These are phyloP conservation scores for Acanthamoeba lugdunensis DNA, from an alignment of 208 protist genomes.

Conservation along the genomic window DNA sequence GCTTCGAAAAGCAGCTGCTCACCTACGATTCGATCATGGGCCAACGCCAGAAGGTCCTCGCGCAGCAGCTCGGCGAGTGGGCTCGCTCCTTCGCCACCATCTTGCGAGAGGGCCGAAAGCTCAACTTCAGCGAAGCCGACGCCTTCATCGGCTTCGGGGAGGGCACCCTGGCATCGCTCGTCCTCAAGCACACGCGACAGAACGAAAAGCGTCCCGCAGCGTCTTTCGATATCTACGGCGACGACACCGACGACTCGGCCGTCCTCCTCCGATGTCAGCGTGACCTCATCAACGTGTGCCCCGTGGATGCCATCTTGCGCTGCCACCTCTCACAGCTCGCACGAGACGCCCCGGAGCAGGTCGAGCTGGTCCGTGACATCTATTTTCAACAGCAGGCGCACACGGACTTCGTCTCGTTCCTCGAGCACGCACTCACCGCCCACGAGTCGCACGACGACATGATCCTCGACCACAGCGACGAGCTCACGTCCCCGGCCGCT, in stretches of 20 bases:
- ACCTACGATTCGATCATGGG: background rate
- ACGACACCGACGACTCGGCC: background rate
- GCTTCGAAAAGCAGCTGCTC: constrained; percentile 85
- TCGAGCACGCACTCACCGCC: background rate
- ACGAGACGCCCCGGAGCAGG: background rate
- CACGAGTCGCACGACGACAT: background rate
- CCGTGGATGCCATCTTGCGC: constrained; percentile 26
- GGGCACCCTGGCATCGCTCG: background rate
- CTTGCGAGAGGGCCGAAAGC: background rate
- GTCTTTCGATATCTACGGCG: background rate
- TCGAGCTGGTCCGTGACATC: constrained; percentile 26
- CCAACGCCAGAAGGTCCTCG: background rate
- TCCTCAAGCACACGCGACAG: background rate
- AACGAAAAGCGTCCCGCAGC: too few relatives aligned
- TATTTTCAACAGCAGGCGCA: constrained; percentile 50
- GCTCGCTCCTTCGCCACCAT: constrained; percentile 5
- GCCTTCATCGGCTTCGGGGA: constrained; percentile 11
- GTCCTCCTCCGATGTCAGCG: background rate
- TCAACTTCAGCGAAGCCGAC: constrained; percentile 10
- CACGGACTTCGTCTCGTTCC: background rate
- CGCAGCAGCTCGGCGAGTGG: background rate
- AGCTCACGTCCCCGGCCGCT: too few relatives aligned
- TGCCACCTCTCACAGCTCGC: background rate
- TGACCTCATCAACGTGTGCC: background rate
- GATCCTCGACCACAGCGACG: background rate